Evolutionary conservation across 208 protist genomes (phyloP).

Genomic region (Endotrypanum monterogeii): DNA sequence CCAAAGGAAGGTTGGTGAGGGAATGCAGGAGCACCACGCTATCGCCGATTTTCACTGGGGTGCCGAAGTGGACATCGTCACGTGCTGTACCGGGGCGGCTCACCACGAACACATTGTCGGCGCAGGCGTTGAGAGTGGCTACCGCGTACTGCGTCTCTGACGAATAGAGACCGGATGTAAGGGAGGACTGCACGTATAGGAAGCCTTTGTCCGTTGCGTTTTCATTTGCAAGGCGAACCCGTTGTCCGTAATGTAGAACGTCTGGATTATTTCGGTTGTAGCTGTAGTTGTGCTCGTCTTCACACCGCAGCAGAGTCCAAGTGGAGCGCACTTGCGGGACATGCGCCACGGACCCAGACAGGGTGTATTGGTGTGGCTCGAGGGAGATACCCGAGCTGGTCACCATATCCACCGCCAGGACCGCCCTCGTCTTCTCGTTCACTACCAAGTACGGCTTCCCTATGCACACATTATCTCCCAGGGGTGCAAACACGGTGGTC

Average conservation of each 20-base stretch:
- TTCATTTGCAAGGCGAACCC: constrained; percentile 75
- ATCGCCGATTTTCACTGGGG: constrained; percentile 63
- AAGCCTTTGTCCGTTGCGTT: constrained; percentile 57
- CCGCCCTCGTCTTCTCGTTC: constrained; percentile 44
- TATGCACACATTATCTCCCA: constrained; percentile 49
- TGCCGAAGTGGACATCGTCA: constrained; percentile 57
- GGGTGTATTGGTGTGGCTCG: background rate
- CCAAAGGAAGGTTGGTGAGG: constrained; percentile 68
- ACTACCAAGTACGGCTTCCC: constrained; percentile 56
- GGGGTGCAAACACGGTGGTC: constrained; percentile 23
- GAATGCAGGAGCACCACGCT: constrained; percentile 77
- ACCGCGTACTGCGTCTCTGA: constrained; percentile 51
- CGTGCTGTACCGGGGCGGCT: constrained; percentile 43
- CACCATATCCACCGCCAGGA: constrained; percentile 60
- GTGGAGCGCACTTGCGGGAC: constrained; percentile 60
- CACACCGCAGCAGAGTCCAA: constrained; percentile 68
- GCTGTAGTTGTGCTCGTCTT: constrained; percentile 73
- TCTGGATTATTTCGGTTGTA: constrained; percentile 56
- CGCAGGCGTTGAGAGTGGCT: constrained; percentile 44
- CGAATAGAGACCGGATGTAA: constrained; percentile 41
- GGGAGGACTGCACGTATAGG: constrained; percentile 68
- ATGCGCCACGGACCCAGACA: constrained; percentile 30
- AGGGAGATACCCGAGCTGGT: background rate
- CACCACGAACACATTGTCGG: constrained; percentile 80
- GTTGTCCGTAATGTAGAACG: constrained; percentile 88